Evolutionary conservation across 371 early-diverging fungal genomes (phyloP).

Genomic region (Dinochytrium kinnereticum): DNA sequence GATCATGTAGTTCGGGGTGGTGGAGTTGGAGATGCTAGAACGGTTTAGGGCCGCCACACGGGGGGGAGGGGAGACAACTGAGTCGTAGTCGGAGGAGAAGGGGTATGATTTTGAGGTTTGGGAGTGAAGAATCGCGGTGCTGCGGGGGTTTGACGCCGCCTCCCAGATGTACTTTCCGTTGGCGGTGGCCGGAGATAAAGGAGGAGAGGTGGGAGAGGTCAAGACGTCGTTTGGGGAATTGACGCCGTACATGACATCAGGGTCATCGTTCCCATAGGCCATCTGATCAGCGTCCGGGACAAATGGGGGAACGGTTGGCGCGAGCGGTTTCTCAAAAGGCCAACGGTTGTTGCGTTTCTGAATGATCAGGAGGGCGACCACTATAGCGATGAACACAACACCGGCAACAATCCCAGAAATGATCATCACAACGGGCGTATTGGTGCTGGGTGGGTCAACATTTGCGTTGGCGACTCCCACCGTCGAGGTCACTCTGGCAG

Average conservation of each 20-base stretch:
- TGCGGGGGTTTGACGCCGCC: background rate
- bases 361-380: conserved; percentile 10
- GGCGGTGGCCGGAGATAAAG: background rate
- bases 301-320: background rate
- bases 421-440: background rate
- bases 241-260: background rate
- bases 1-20: background rate
- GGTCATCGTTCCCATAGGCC: too few species aligned
- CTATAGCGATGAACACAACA: background rate
- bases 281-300: too few species aligned
- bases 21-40: too few species aligned
- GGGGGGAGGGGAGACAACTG: background rate
- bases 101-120: conserved; percentile 4
- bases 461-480: background rate
- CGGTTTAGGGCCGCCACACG: conserved; percentile 1
- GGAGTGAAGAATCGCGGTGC: background rate
- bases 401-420: background rate
- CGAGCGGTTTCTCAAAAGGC: background rate
- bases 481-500: background rate
- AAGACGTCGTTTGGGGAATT: background rate
- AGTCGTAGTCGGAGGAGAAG: conserved; percentile 5
- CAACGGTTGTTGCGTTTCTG: background rate
- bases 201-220: background rate
- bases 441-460: background rate
- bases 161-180: conserved; percentile 11